Conservation (phyloP, 495 filamentous ascomycete species). For the Xylaria acuta region DNA sequence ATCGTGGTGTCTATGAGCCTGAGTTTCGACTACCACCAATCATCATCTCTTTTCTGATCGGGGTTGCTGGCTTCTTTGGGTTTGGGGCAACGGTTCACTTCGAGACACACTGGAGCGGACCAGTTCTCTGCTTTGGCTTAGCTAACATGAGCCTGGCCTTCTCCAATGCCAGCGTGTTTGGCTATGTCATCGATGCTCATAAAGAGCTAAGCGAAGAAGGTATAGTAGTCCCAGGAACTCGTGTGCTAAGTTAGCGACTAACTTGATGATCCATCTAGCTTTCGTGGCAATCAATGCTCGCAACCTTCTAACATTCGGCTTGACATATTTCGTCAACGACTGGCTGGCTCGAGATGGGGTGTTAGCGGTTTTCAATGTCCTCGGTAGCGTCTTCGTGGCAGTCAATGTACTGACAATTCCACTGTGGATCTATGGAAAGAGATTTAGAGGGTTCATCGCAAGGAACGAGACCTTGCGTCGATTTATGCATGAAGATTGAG, state of each 20-base stretch:
- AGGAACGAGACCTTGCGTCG: constrained; percentile 52
- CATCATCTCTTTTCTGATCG: constrained; percentile 50
- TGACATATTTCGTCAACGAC: constrained; percentile 61
- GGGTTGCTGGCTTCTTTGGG: constrained; percentile 62
- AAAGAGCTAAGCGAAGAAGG: constrained; percentile 57
- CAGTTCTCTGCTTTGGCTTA: constrained; percentile 59
- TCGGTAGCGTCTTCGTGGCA: constrained; percentile 53
- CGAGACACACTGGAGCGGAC: constrained; percentile 60
- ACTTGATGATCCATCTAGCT: constrained; percentile 35
- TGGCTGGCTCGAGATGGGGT: constrained; percentile 56
- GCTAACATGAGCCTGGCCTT: constrained; percentile 61
- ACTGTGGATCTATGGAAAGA: constrained; percentile 62
- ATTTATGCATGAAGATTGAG: constrained; percentile 57
- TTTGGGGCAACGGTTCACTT: constrained; percentile 65
- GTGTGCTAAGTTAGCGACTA: constrained; percentile 11
- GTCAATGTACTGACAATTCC: constrained; percentile 58
- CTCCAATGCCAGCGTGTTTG: constrained; percentile 58
- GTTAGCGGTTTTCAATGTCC: constrained; percentile 57
- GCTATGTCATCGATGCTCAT: constrained; percentile 62
- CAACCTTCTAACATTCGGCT: constrained; percentile 59
- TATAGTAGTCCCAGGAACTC: constrained; percentile 20
- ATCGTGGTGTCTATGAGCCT: constrained; percentile 60
- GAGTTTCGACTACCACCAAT: constrained; percentile 62
- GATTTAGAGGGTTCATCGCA: constrained; percentile 50
- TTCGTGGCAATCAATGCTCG: constrained; percentile 64